phyloP scores from a whole-genome alignment of 164 flowering plant species.

The Chimonanthus praecox region DNA sequence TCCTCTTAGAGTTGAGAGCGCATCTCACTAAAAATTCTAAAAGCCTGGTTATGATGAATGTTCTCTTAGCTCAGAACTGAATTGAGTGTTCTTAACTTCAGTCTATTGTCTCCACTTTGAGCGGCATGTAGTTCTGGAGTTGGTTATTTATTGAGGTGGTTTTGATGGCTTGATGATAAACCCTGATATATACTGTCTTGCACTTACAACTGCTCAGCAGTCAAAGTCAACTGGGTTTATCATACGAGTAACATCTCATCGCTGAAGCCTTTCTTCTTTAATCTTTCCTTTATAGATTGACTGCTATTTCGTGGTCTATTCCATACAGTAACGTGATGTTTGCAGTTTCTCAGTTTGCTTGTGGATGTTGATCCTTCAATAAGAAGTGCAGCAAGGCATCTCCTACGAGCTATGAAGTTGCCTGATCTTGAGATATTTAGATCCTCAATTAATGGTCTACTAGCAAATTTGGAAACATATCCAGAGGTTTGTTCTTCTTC shows the following conservation, averaged over 20 bases:
- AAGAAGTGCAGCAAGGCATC: constrained; percentile 49
- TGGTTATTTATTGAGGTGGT: neutral
- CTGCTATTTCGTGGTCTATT: neutral
- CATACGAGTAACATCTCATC: too few species aligned
- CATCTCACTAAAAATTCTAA: neutral
- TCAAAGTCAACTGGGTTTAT: too few species aligned
- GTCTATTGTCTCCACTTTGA: neutral
- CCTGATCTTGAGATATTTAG: constrained; percentile 35
- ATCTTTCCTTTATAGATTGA: neutral
- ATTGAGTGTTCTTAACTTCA: neutral
- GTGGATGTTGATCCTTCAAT: constrained; percentile 32
- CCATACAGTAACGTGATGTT: neutral
- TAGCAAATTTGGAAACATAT: constrained; percentile 46
- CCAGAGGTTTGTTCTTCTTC: constrained; percentile 49
- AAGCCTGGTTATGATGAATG: neutral
- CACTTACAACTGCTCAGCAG: too few species aligned
- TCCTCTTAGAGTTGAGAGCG: neutral
- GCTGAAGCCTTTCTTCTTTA: neutral
- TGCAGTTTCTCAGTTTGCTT: constrained; percentile 62
- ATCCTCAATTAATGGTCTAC: constrained; percentile 40
- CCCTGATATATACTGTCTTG: too few species aligned
- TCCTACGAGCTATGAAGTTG: constrained; percentile 42
- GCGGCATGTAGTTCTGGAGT: neutral
- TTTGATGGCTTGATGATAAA: neutral
- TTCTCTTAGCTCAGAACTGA: neutral